phyloP scores from a whole-genome alignment of 2,329 filamentous ascomycete genomes.

The Colletotrichum australisinense region DNA sequence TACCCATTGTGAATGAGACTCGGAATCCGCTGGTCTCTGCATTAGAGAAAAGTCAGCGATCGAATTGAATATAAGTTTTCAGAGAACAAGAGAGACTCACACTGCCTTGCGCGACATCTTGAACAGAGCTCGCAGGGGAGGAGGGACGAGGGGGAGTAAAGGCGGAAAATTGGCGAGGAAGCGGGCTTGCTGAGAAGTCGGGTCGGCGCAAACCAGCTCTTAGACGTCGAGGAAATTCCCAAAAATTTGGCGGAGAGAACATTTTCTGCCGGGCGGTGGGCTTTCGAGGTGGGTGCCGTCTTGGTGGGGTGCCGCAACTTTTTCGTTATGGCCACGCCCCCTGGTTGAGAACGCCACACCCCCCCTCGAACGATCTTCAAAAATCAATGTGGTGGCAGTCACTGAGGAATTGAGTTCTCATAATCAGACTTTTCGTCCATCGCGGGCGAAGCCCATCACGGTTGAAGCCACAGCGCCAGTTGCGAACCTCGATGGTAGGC shows the following conservation, averaged over 20 bases:
- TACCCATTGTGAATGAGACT: slow-evolving; percentile 92
- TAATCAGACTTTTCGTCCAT: no score
- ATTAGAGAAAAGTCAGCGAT: neutral
- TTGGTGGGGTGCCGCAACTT: slow-evolving; percentile 29
- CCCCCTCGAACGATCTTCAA: neutral
- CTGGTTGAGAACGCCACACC: neutral
- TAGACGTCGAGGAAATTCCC: slow-evolving; percentile 43
- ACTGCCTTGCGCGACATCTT: slow-evolving; percentile 71
- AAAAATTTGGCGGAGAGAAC: slow-evolving; percentile 48
- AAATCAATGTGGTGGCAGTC: neutral
- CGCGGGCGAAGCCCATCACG: no score
- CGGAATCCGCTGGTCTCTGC: slow-evolving; percentile 87
- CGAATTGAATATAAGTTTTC: no score
- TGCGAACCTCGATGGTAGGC: no score
- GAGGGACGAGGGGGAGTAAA: neutral
- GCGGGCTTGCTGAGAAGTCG: slow-evolving; percentile 20
- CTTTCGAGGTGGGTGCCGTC: neutral
- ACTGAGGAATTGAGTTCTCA: neutral
- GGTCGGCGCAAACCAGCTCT: slow-evolving; percentile 5
- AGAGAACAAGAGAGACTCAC: no score
- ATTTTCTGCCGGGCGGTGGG: slow-evolving; percentile 55
- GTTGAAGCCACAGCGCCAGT: no score
- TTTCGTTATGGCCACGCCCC: slow-evolving; percentile 24
- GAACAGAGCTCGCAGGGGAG: slow-evolving; percentile 34
- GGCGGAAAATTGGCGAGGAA: slow-evolving; percentile 13